phyloP scores from a whole-genome alignment of 225 moss, liverwort and hornwort genomes.

The Marchantia paleacea region DNA sequence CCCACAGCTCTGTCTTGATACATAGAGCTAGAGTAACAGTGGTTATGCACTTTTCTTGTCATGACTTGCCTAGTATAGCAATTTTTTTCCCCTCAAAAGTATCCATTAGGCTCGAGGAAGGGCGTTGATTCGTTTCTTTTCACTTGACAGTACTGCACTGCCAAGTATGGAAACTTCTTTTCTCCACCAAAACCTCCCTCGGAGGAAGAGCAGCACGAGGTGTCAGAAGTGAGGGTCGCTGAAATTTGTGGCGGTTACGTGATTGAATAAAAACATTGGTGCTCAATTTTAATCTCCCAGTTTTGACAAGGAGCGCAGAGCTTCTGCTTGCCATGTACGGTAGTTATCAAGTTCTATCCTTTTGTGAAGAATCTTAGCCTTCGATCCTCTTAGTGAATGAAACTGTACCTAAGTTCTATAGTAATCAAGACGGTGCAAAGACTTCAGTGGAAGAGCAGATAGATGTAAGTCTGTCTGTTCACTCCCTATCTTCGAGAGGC shows the following conservation, averaged over 20 bases:
- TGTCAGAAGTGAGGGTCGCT: neutral
- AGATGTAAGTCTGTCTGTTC: no score
- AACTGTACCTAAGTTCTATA: no score
- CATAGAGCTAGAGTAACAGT: neutral
- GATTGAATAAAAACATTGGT: neutral
- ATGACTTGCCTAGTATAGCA: no score
- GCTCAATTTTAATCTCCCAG: neutral
- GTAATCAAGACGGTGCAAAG: no score
- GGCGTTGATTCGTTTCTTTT: no score
- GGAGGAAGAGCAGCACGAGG: neutral
- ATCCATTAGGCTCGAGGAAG: no score
- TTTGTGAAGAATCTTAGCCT: neutral
- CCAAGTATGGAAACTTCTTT: neutral
- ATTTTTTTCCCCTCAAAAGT: no score
- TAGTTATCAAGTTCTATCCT: neutral
- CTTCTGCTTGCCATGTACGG: neutral
- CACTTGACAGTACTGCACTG: neutral
- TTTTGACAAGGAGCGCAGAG: neutral
- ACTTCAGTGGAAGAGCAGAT: no score
- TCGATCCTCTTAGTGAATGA: neutral
- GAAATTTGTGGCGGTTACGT: neutral
- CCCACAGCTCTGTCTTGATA: neutral
- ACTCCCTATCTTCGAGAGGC: no score
- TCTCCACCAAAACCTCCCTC: neutral
- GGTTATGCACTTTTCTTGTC: neutral